Base-by-base conservation (phyloP, 352 stramenopile genomes). In the Phytophthora citrophthora region DNA sequence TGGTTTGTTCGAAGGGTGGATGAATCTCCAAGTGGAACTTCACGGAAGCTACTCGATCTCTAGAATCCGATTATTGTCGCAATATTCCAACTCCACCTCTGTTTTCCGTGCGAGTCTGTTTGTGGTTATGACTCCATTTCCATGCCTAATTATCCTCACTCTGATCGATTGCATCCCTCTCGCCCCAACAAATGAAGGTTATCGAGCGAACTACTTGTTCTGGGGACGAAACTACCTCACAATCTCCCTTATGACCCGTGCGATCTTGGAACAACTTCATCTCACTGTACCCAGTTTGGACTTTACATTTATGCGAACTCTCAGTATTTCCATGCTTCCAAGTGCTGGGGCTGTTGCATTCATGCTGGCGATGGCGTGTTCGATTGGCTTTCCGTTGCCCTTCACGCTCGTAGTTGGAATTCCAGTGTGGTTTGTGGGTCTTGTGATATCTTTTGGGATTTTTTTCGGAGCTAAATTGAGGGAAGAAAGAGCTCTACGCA, bases 391-490 rank as follows among this genome's bases (percentile, higher is more conserved):
- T 29, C 75, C 70, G 15, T 23, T 85, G 12, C 70, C 76, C 9
- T 88, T 88, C 43, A 73, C 70, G n/a, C 63, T 81, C 2, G 45
- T 80, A 3, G 24, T 83, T 8, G 70, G 49, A 0, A 70, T 63
- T 54, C 68, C 68, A 4, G 36, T 64, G 2, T 68, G 61, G 61
- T 71, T 75, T 49, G 12, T 44, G 1, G 49, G 67, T 12, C 39
- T 83, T 1, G 29, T 72, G 5, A 20, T 70, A 6, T 64, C 59
- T 39, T 75, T 74, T 27, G 61, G 24, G 2, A 32, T 51, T n/a
- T 62, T 62, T 20, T 86, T 76, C 39, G 60, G 65, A 0, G 9
- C 29, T 5, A 62, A 54, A 12, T 31, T 88, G 38, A 64, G 54
- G 11, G 39, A 43, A 12, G 62, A 77, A 36, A 23, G 34, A 0